Evolutionary conservation across 192 early-diverging fungal species (phyloP), one percentile per base, ranked within the genome.

Genomic region (Umbelopsis ramanniana): DNA sequence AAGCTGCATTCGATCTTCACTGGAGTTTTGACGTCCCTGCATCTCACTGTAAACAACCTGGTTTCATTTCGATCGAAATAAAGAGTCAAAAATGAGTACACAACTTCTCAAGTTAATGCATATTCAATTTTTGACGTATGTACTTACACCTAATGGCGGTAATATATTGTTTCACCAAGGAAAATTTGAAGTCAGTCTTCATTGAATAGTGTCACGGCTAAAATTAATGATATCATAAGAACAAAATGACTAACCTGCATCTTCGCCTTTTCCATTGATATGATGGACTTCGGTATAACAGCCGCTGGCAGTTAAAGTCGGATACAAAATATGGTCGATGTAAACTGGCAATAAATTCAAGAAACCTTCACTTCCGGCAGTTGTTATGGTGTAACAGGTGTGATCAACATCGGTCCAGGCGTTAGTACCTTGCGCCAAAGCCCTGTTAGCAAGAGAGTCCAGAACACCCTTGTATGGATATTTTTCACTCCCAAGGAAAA

Each of bases 41-140:
- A 89, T 89, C 69, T 89, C 88, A 60, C 77, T 79, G 68, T 89
- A 89, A n/a, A 89, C 88, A 46, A 89, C 81, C 77, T 81, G n/a
- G n/a, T n/a, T n/a, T n/a, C n/a, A 55, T 5, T 54, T 43, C 22
- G 5, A 14, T 66, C 12, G 15, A 24, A 70, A 48, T 11, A 12
- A 46, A 43, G 15, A 46, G 11, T 12, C 57, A 60, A 15, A 37
- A 37, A 19, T 60, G 35, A 33, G 24, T 9, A 60, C 24, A 19
- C 11, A 0, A 7, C 3, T 21, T 11, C n/a, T 60, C 14, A 29
- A 29, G 23, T 57, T 24, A 14, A 14, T 5, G 26, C 26, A 29
- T 29, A 26, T 29, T 12, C 2, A 11, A 0, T 57, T 29, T 21
- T 19, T 8, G 14, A 29, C 54, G 12, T 15, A 14, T 35, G 17